Conservation (phyloP, 2,329 filamentous ascomycete species). For the Cytospora paraplurivora region DNA sequence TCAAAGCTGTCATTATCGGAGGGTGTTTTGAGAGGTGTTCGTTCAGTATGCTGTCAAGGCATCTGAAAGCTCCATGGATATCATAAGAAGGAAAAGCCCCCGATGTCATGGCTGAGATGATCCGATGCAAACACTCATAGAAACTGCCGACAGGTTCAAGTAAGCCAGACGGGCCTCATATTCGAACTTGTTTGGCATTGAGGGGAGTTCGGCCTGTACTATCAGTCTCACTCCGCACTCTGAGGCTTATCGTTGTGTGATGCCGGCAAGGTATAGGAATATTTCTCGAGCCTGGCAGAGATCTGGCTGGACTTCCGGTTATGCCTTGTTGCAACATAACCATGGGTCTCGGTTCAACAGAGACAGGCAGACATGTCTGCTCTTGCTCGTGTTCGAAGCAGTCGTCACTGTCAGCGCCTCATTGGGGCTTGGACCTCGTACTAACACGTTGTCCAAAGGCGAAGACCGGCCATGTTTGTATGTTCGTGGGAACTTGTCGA, state of each 20-base stretch:
- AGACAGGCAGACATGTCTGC: slow-evolving; percentile 1
- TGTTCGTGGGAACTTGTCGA: neutral
- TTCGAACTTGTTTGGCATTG: neutral
- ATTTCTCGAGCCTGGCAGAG: neutral
- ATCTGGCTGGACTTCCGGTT: neutral
- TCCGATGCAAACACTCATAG: neutral
- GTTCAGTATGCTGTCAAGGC: too few species aligned
- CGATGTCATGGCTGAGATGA: neutral
- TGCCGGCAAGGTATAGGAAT: neutral
- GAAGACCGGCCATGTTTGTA: neutral
- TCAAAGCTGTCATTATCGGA: too few species aligned
- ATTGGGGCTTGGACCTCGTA: slow-evolving; percentile 6
- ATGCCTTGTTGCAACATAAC: neutral
- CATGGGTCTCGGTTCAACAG: neutral
- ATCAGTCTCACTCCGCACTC: neutral
- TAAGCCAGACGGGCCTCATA: neutral
- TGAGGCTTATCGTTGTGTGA: too few species aligned
- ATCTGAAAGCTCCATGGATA: too few species aligned
- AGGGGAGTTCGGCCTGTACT: neutral
- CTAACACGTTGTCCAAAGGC: neutral
- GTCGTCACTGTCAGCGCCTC: slow-evolving; percentile 11
- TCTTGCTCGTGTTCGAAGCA: neutral
- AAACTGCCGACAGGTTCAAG: neutral
- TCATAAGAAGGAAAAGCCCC: too few species aligned
- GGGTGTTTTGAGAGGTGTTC: too few species aligned